Percentiles rank a stretch among this genome's conserved stretches.
Conservation (phyloP, 2,329 filamentous ascomycete genomes). For the Chaetoscypha palmicola region DNA sequence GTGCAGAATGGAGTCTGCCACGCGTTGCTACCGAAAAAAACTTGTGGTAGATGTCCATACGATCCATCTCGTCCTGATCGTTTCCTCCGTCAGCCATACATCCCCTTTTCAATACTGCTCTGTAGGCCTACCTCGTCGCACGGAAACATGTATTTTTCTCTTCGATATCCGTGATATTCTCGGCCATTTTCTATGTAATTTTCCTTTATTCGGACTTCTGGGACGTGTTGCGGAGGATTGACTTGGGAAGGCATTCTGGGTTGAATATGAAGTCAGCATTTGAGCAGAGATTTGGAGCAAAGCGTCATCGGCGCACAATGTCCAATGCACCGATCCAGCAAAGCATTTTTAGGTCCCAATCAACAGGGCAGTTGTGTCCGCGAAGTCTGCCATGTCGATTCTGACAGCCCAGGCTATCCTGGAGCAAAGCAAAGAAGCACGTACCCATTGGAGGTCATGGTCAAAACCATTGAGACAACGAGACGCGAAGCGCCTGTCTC, state of each 20-base stretch:
- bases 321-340: neutral
- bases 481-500: neutral
- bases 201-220: neutral
- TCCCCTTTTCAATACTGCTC: neutral
- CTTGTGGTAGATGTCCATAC: slow-evolving; percentile 77
- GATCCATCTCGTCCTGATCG: slow-evolving; percentile 60
- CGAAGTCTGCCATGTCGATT: neutral
- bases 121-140: slow-evolving; percentile 60
- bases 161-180: slow-evolving; percentile 60
- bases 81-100: slow-evolving; percentile 12
- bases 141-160: slow-evolving; percentile 67
- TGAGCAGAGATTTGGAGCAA: neutral
- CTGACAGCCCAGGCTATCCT: neutral
- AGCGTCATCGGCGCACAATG: neutral
- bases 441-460: neutral
- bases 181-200: slow-evolving; percentile 60
- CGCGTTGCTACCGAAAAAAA: slow-evolving; percentile 60
- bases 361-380: neutral
- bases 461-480: neutral
- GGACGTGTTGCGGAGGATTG: neutral
- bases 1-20: slow-evolving; percentile 35
- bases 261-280: neutral
- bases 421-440: neutral
- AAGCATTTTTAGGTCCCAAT: neutral
- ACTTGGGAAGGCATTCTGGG: neutral